A percentile compares a stretch with the other conserved stretches of the same genome.
Evolutionary conservation across 1,139 yeast genomes (phyloP).

Genomic region (Meyerozyma carpophila): DNA sequence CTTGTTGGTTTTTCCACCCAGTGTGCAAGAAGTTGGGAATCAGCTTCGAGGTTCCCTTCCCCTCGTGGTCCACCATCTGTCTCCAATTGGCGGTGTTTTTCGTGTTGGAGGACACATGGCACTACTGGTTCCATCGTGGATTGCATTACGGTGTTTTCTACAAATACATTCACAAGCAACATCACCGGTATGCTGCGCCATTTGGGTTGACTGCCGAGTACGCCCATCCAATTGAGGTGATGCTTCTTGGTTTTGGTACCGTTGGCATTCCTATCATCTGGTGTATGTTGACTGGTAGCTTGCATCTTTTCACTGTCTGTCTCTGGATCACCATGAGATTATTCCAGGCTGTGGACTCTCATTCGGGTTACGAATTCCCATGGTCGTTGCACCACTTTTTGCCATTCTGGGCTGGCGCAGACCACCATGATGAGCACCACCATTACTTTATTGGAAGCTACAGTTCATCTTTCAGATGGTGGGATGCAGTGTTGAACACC

Average conservation of each 20-base stretch:
- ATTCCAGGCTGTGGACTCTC: slow-evolving; percentile 93
- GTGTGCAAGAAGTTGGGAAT: slow-evolving; percentile 75
- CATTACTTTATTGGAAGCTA: slow-evolving; percentile 90
- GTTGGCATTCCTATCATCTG: slow-evolving; percentile 83
- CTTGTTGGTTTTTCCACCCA: slow-evolving; percentile 95
- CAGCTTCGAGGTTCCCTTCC: slow-evolving; percentile 78
- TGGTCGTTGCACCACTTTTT: slow-evolving; percentile 87
- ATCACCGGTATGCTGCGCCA: slow-evolving; percentile 95
- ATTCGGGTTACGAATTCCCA: slow-evolving; percentile 96
- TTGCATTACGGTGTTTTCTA: slow-evolving; percentile 84
- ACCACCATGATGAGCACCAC: slow-evolving; percentile 95
- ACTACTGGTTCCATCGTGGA: slow-evolving; percentile 87
- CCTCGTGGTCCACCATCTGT: slow-evolving; percentile 50
- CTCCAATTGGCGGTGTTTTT: slow-evolving; percentile 71
- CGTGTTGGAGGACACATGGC: slow-evolving; percentile 90
- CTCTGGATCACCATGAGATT: slow-evolving; percentile 85
- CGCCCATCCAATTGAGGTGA: slow-evolving; percentile 92
- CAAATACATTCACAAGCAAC: slow-evolving; percentile 91
- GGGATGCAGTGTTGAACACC: slow-evolving; percentile 80
- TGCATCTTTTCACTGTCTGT: slow-evolving; percentile 81
- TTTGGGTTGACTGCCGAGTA: slow-evolving; percentile 95
- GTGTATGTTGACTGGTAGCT: slow-evolving; percentile 31
- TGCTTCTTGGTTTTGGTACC: slow-evolving; percentile 87
- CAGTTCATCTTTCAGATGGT: slow-evolving; percentile 90
- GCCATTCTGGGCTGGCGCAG: slow-evolving; percentile 98